Evolutionary conservation across 2,329 filamentous ascomycete genomes (phyloP).

Genomic region (Leptographium galeiforme): DNA sequence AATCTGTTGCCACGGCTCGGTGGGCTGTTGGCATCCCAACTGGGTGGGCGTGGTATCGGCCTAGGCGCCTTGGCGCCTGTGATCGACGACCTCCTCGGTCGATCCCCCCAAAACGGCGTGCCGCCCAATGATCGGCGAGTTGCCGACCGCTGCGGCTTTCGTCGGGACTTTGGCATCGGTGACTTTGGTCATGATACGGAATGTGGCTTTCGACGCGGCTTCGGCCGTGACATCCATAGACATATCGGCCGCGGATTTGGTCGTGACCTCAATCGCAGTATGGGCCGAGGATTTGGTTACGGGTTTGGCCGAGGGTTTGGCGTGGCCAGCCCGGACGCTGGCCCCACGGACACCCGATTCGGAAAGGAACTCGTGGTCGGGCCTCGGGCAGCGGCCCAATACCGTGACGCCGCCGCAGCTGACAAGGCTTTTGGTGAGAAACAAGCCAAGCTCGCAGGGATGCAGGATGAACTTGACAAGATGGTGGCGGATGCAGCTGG

Average conservation of each 20-base stretch:
- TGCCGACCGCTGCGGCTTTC: too few relatives aligned
- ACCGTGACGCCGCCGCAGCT: constrained; percentile 21
- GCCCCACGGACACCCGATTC: too few relatives aligned
- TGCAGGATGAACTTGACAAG: constrained; percentile 14
- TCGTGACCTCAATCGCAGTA: not conserved
- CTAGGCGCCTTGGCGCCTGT: not conserved
- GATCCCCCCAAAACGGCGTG: not conserved
- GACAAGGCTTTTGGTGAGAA: constrained; percentile 21
- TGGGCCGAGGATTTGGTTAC: constrained; percentile 14
- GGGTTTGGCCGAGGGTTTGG: constrained; percentile 19
- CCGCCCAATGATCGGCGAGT: too few relatives aligned
- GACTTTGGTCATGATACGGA: not conserved
- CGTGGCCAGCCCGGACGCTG: too few relatives aligned
- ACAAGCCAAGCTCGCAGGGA: constrained; percentile 14
- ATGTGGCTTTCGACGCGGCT: constrained; percentile 2
- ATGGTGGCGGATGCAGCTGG: constrained; percentile 4
- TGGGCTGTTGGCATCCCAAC: not conserved
- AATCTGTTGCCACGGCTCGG: not conserved
- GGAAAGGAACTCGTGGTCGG: not conserved
- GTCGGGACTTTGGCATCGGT: too few relatives aligned
- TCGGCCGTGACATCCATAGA: not conserved
- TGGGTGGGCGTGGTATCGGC: not conserved
- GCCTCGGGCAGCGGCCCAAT: constrained; percentile 18
- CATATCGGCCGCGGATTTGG: not conserved
- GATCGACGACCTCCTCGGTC: constrained; percentile 2